Percentiles rank a stretch among this genome's conserved stretches.
These are phyloP conservation scores for Aspergillus jensenii DNA, from an alignment of 2,329 filamentous ascomycete genomes.

Conservation along the genomic window DNA sequence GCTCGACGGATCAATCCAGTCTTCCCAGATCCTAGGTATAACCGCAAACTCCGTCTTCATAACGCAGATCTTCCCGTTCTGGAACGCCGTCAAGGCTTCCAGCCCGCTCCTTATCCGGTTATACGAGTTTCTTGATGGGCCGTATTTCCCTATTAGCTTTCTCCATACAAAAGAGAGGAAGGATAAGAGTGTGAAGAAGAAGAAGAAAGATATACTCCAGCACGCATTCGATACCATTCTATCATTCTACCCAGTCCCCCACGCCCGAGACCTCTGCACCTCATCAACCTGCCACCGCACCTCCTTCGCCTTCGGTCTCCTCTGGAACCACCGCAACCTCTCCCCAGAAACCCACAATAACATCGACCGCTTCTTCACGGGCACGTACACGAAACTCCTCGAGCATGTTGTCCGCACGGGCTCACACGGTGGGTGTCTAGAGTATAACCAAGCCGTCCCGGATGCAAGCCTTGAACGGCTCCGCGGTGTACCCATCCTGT, in stretches of 20 bases:
- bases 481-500: conserved; percentile 24
- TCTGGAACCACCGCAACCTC: conserved; percentile 38
- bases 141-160: conserved; percentile 15
- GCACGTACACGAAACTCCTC: conserved; percentile 29
- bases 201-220: conserved; percentile 14
- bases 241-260: conserved; percentile 35
- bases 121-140: conserved; percentile 13
- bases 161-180: no score
- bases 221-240: conserved; percentile 22
- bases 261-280: conserved; percentile 29
- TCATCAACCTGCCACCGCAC: conserved; percentile 34
- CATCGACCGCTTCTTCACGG: conserved; percentile 27
- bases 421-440: neutral
- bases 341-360: conserved; percentile 31
- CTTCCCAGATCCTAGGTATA: conserved; percentile 16
- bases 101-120: conserved; percentile 4
- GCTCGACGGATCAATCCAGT: neutral
- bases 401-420: conserved; percentile 29
- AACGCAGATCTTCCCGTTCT: conserved; percentile 16
- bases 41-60: conserved; percentile 25
- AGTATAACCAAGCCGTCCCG: neutral
- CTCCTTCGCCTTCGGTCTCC: conserved; percentile 34
- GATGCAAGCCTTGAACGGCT: conserved; percentile 9
- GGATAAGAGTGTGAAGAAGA: neutral
- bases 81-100: conserved; percentile 17